Conservation (phyloP, 2,329 filamentous ascomycete genomes). For the Myriosclerotinia duriaeana region DNA sequence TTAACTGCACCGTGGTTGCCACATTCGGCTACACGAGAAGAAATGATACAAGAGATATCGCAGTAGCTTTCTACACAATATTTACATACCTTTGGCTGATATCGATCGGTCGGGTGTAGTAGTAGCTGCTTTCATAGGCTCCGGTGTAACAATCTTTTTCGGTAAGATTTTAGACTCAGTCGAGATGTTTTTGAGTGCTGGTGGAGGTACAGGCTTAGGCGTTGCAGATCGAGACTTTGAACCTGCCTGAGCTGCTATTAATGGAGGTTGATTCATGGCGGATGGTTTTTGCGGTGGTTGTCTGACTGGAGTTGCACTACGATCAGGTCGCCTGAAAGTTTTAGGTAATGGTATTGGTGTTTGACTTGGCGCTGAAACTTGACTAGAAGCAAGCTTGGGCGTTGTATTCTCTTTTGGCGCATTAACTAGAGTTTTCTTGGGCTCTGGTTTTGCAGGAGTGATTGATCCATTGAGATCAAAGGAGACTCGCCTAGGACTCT, state of each 20-base stretch:
- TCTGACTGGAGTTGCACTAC: conserved; percentile 11
- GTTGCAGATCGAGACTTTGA: conserved; percentile 8
- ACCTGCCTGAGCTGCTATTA: not conserved
- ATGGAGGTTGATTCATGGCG: conserved; percentile 16
- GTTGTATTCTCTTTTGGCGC: conserved; percentile 1
- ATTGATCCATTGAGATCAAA: conserved; percentile 27
- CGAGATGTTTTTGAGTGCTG: not conserved
- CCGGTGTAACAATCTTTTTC: conserved; percentile 1
- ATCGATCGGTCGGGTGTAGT: not conserved
- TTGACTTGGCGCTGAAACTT: conserved; percentile 1
- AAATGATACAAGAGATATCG: not conserved
- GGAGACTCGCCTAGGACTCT: conserved; percentile 28
- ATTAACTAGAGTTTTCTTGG: conserved; percentile 12
- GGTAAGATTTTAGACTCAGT: not conserved
- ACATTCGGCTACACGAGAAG: not conserved
- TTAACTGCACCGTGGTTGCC: not conserved
- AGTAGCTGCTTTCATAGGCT: not conserved
- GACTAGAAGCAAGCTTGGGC: conserved; percentile 6
- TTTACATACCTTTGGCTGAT: conserved; percentile 19
- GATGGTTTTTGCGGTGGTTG: conserved; percentile 7
- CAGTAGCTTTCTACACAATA: not conserved
- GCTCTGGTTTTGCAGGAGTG: conserved; percentile 14
- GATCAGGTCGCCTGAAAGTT: conserved; percentile 19
- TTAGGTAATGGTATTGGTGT: conserved; percentile 20
- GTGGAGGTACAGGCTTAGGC: conserved; percentile 4